phyloP scores from a whole-genome alignment of 2,329 filamentous ascomycete species.

The Neoascochyta sp. region DNA sequence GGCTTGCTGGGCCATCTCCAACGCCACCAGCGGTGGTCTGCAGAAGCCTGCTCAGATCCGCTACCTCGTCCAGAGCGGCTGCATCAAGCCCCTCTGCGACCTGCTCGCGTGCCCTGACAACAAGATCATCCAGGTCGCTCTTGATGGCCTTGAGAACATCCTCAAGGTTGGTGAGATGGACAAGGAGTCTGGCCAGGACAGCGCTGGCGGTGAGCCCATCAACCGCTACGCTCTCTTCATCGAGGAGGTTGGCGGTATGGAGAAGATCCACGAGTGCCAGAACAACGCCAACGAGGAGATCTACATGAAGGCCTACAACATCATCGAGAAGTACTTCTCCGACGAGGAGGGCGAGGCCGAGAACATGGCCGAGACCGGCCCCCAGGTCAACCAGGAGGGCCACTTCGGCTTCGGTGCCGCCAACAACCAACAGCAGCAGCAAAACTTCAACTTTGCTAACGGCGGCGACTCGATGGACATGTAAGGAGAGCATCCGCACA shows the following conservation, averaged over 20 bases:
- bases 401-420: constrained; percentile 74
- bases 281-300: constrained; percentile 99
- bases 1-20: constrained; percentile 99
- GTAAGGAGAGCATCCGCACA: constrained; percentile 44
- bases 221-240: constrained; percentile 98
- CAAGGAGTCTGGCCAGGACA: constrained; percentile 75
- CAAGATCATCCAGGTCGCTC: constrained; percentile 98
- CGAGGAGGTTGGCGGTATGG: constrained; percentile 98
- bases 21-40: constrained; percentile 92
- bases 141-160: constrained; percentile 98
- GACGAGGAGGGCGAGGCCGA: constrained; percentile 87
- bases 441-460: constrained; percentile 92
- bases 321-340: constrained; percentile 99
- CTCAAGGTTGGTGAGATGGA: constrained; percentile 99
- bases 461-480: constrained; percentile 71
- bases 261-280: constrained; percentile 99
- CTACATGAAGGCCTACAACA: constrained; percentile 99
- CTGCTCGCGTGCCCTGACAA: constrained; percentile 95
- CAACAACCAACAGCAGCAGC: constrained; percentile 54
- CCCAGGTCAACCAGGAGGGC: constrained; percentile 67
- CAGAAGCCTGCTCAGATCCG: constrained; percentile 99
- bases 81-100: constrained; percentile 96
- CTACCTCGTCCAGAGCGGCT: constrained; percentile 87
- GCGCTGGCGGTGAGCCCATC: constrained; percentile 61
- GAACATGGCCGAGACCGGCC: constrained; percentile 71